Evolutionary conservation across 2,329 filamentous ascomycete species (phyloP).

Genomic region (Arachnomyces sp.): DNA sequence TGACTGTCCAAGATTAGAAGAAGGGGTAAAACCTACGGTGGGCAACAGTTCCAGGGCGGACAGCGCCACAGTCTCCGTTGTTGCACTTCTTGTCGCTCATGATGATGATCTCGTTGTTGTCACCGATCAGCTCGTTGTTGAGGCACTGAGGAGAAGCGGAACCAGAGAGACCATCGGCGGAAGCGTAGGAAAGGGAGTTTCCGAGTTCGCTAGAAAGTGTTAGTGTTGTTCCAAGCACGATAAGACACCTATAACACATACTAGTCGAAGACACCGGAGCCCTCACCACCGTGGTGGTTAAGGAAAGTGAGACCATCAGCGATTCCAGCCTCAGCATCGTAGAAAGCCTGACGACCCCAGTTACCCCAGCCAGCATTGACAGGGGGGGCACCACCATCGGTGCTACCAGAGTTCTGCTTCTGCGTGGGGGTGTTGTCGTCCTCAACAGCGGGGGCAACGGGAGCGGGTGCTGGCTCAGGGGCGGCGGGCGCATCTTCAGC

Average conservation of each 20-base stretch:
- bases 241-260: constrained; percentile 25
- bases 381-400: constrained; percentile 8
- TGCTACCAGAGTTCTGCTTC: background rate
- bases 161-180: constrained; percentile 38
- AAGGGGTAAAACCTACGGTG: constrained; percentile 35
- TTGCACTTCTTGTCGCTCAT: constrained; percentile 44
- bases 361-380: constrained; percentile 18
- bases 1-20: background rate
- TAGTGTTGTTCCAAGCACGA: background rate
- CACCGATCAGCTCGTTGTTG: constrained; percentile 41
- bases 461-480: constrained; percentile 10
- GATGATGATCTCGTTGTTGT: constrained; percentile 44
- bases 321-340: constrained; percentile 34
- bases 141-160: constrained; percentile 43
- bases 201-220: constrained; percentile 38
- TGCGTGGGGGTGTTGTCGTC: background rate
- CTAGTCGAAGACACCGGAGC: constrained; percentile 49
- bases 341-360: constrained; percentile 42
- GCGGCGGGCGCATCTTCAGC: constrained; percentile 1
- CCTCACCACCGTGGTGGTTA: constrained; percentile 48
- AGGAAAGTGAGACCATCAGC: constrained; percentile 50
- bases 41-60: constrained; percentile 41
- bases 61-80: constrained; percentile 39
- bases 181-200: constrained; percentile 50
- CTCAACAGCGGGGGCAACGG: constrained; percentile 8